Base-by-base conservation (phyloP, 2,329 filamentous ascomycete species). In the Ascosphaera pollenicola region DNA sequence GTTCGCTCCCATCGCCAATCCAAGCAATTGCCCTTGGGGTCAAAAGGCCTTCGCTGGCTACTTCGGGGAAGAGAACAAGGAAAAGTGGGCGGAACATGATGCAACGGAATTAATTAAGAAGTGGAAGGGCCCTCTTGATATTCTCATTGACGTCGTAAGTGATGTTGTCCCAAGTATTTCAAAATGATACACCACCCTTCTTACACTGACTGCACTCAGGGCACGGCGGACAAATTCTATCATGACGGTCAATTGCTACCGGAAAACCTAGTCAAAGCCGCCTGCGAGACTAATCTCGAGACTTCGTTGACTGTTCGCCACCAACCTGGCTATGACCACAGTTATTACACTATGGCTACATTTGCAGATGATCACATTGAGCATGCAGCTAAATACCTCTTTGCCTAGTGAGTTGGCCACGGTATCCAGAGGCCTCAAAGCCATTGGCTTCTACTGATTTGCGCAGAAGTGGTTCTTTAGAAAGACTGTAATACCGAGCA, bases 141-240 rank as follows among this genome's bases (percentile, higher is more conserved):
- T 79, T 17, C 62, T 95, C 40, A 80, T 98, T 49, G 87, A 98
- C 54, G 83, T 94, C 42, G 78, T 82, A 55, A 43, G 75, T 71
- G 24, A 11, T 28, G 16, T 36, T 16, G 16, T 7, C 7, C 34
- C 10, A 10, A 19, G 2, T 39, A 8, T 35, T 28, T 24, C 19
- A 7, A 40, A 21, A 28, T 37, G 11, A 19, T n/a, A n/a, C 24
- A 31, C 30, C 26, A 8, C 3, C 19, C 3, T 17, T 16, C 11
- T 17, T 18, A 19, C 15, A 24, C 21, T 24, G 21, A 17, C 28
- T 35, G 32, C 18, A 11, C 40, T 17, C 40, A 81, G 77, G 89
- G 89, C 34, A 93, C 84, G 3, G 83, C 73, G 17, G 89, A 98
- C 65, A 83, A 87, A 60, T 98, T 95, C 59, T 95, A 95, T 64